These are phyloP conservation scores for Lactuca sativa DNA, from an alignment of 129 eudicot genomes.

Conservation along the genomic window DNA sequence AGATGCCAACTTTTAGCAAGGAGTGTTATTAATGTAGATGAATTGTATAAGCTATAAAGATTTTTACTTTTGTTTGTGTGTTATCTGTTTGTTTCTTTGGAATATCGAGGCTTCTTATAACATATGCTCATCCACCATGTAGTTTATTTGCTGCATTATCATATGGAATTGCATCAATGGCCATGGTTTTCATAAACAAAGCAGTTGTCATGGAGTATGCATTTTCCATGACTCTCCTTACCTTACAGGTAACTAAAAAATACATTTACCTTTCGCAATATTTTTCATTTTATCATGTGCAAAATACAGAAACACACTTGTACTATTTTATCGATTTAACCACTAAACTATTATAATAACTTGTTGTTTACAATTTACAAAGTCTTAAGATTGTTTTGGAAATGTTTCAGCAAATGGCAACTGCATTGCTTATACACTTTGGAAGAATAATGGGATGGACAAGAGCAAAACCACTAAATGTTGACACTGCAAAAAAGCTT, in stretches of 20 bases:
- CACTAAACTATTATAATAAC: neutral
- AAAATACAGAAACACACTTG: too few relatives aligned
- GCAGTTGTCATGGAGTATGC: slow-evolving; percentile 91
- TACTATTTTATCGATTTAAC: neutral
- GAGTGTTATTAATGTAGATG: too few relatives aligned
- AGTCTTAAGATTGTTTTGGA: neutral
- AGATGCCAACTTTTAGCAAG: too few relatives aligned
- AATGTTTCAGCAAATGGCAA: slow-evolving; percentile 76
- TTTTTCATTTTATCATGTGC: neutral
- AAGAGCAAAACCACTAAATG: slow-evolving; percentile 65
- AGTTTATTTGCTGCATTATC: slow-evolving; percentile 89
- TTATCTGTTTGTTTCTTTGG: too few relatives aligned
- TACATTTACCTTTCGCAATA: neutral
- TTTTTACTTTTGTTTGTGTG: too few relatives aligned
- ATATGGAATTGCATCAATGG: slow-evolving; percentile 94
- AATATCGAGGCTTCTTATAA: neutral
- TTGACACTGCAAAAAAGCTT: slow-evolving; percentile 81
- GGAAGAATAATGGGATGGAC: slow-evolving; percentile 83
- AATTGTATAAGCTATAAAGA: too few relatives aligned
- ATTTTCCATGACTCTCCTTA: slow-evolving; percentile 87
- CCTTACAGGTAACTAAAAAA: slow-evolving; percentile 60
- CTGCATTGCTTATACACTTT: slow-evolving; percentile 78
- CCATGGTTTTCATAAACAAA: slow-evolving; percentile 96
- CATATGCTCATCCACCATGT: slow-evolving; percentile 15
- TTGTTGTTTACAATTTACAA: neutral